Evolutionary conservation across 2,329 filamentous ascomycete species (phyloP).

Genomic region (Malbranchea zuffiana): DNA sequence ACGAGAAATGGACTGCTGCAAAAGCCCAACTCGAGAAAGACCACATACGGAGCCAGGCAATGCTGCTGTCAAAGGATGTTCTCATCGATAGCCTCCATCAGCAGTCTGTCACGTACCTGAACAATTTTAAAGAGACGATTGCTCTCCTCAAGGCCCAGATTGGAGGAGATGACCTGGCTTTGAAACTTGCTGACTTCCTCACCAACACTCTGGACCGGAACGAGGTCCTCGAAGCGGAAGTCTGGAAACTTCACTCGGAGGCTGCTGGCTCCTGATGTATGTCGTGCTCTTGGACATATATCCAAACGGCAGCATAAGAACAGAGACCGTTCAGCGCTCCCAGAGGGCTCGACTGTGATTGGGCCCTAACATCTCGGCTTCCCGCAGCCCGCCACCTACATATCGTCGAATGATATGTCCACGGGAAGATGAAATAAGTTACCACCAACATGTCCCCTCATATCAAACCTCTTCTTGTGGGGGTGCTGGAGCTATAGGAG

Average conservation of each 20-base stretch:
- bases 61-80: constrained; percentile 4
- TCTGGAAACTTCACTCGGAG: background rate
- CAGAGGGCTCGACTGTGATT: no score
- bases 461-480: no score
- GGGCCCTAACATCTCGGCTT: no score
- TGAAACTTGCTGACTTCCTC: constrained; percentile 6
- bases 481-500: no score
- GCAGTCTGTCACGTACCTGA: constrained; percentile 1
- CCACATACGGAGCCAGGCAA: background rate
- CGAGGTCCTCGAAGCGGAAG: constrained; percentile 6
- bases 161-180: constrained; percentile 5
- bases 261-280: no score
- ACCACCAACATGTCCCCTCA: no score
- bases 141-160: background rate
- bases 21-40: constrained; percentile 2
- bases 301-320: no score
- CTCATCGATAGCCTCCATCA: constrained; percentile 1
- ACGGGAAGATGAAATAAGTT: no score
- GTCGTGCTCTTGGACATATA: no score
- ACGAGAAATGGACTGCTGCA: background rate
- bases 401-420: no score
- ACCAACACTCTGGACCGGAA: constrained; percentile 10
- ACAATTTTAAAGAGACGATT: constrained; percentile 5
- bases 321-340: no score
- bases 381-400: no score